phyloP scores from a whole-genome alignment of 306 rosid species.

The Dryas octopetala region DNA sequence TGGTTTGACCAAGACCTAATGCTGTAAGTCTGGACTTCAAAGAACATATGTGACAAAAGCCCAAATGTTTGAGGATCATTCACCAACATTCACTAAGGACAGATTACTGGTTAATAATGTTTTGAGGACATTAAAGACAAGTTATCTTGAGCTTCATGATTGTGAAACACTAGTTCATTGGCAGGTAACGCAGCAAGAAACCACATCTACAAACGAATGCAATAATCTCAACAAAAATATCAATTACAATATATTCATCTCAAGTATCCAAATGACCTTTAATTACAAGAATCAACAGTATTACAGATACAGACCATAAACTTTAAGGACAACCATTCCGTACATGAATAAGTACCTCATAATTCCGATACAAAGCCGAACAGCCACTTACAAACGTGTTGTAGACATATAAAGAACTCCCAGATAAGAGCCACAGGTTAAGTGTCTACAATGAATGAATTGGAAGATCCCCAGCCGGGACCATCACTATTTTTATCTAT shows the following conservation, averaged over 20 bases:
- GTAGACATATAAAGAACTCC: conserved; percentile 34
- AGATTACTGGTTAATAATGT: no score
- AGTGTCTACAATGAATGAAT: conserved; percentile 39
- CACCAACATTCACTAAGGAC: no score
- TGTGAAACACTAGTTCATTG: background rate
- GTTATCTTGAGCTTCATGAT: no score
- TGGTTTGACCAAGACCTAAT: no score
- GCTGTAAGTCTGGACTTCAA: no score
- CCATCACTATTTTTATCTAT: conserved; percentile 30
- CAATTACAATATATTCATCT: conserved; percentile 8
- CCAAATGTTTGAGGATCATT: no score
- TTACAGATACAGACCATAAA: conserved; percentile 20
- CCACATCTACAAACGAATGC: background rate
- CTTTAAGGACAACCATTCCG: conserved; percentile 12
- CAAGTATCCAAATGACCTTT: conserved; percentile 28
- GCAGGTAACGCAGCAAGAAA: background rate
- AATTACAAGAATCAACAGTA: conserved; percentile 34
- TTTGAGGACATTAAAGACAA: no score
- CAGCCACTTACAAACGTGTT: conserved; percentile 26
- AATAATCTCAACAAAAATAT: background rate
- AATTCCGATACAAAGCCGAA: conserved; percentile 42
- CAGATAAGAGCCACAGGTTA: conserved; percentile 30
- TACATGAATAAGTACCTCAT: conserved; percentile 34
- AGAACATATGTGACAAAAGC: no score
- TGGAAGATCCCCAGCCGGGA: conserved; percentile 34